A percentile compares a stretch with the other conserved stretches of the same genome.
Conservation (phyloP, 495 filamentous ascomycete species). For the Neurospora pannonica region DNA sequence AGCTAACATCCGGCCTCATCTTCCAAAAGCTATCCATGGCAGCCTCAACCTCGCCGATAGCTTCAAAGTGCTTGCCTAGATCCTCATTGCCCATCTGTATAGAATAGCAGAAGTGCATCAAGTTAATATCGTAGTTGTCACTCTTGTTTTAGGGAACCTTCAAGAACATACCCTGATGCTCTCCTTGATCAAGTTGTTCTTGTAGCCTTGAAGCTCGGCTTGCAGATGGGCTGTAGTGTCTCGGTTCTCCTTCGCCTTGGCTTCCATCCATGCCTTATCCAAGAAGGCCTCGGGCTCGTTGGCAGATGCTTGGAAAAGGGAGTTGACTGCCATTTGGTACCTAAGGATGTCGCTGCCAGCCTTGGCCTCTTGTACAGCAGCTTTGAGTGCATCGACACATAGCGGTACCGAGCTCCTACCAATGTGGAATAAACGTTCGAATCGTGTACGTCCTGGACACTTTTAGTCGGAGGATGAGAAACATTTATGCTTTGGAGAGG, state of each 20-base stretch:
- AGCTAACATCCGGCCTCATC: constrained; percentile 40
- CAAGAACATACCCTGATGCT: constrained; percentile 68
- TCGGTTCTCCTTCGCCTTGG: constrained; percentile 51
- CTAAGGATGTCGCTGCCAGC: constrained; percentile 59
- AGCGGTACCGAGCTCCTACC: constrained; percentile 68
- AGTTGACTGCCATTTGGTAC: constrained; percentile 61
- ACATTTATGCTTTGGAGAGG: neutral
- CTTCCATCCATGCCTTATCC: constrained; percentile 63
- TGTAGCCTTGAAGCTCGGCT: constrained; percentile 80
- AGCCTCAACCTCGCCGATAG: constrained; percentile 29
- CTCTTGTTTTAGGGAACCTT: neutral
- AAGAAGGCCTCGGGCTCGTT: constrained; percentile 54
- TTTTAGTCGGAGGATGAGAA: neutral
- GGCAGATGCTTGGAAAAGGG: constrained; percentile 52
- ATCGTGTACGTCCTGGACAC: constrained; percentile 54
- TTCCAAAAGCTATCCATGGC: constrained; percentile 33
- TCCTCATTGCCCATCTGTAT: constrained; percentile 39
- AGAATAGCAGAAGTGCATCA: neutral
- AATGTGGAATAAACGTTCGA: constrained; percentile 73
- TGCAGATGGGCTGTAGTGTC: constrained; percentile 64
- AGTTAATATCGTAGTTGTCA: neutral
- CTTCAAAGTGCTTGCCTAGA: constrained; percentile 36
- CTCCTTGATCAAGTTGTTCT: constrained; percentile 96
- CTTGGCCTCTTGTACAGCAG: constrained; percentile 68
- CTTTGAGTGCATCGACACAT: constrained; percentile 68